Conservation (phyloP, 305 asterid genomes). For the Fraxinus xanthoxyloides region DNA sequence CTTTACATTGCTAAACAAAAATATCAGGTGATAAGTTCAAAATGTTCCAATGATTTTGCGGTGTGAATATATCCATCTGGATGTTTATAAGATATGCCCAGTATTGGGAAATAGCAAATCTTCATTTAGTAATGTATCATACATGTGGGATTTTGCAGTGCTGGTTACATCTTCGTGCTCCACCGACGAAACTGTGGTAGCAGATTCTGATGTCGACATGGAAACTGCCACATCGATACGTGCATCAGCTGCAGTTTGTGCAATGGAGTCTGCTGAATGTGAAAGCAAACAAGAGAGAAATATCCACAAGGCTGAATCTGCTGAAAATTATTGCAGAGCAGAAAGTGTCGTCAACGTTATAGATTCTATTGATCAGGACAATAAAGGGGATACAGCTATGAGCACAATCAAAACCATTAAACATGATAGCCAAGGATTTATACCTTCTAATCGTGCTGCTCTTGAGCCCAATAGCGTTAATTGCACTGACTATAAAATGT, state of each 20-base stretch:
- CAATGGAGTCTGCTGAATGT: constrained; percentile 46
- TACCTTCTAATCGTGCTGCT: constrained; percentile 26
- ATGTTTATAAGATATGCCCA: constrained; percentile 5
- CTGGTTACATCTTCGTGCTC: constrained; percentile 89
- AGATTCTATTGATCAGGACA: constrained; percentile 40
- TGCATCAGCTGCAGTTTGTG: constrained; percentile 33
- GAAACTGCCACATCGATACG: constrained; percentile 67
- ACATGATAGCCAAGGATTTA: constrained; percentile 31
- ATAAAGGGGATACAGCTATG: constrained; percentile 29
- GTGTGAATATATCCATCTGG: constrained; percentile 3
- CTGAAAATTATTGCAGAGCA: constrained; percentile 28
- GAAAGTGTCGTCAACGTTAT: constrained; percentile 31
- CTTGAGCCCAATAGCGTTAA: constrained; percentile 23
- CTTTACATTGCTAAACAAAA: neutral
- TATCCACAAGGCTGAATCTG: constrained; percentile 28
- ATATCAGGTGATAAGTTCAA: constrained; percentile 6
- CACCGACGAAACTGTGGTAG: constrained; percentile 94
- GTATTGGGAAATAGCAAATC: constrained; percentile 2
- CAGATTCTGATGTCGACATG: constrained; percentile 83
- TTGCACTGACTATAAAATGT: constrained; percentile 26
- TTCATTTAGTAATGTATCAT: neutral
- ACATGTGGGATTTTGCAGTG: constrained; percentile 48
- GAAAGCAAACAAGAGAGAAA: constrained; percentile 34
- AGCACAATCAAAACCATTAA: constrained; percentile 23
- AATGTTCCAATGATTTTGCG: neutral